Conservation (phyloP, 2,329 filamentous ascomycete species). For the Chalaropsis ovoidea region DNA sequence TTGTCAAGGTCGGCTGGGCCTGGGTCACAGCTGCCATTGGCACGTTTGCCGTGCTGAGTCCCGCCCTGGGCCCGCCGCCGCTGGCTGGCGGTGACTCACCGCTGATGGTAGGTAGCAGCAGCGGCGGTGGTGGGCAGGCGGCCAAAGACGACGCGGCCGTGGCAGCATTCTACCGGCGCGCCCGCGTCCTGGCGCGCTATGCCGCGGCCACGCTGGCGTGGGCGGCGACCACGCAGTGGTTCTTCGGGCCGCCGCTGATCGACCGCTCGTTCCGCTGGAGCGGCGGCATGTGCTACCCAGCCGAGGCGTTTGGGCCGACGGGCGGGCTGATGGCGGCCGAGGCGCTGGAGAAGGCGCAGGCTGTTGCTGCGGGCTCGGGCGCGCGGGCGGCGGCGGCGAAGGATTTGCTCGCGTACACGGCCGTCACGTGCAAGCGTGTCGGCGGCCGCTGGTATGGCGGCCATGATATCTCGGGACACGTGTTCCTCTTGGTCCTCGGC, state of each 20-base stretch:
- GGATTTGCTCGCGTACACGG: slow-evolving; percentile 47
- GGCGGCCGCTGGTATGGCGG: slow-evolving; percentile 86
- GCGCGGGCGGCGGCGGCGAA: not conserved
- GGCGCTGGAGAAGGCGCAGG: slow-evolving; percentile 6
- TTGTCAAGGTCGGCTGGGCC: slow-evolving; percentile 91
- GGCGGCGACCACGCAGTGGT: slow-evolving; percentile 91
- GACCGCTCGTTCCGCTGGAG: slow-evolving; percentile 84
- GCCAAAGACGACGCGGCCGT: not conserved
- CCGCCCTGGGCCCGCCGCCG: slow-evolving; percentile 36
- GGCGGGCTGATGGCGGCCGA: slow-evolving; percentile 12
- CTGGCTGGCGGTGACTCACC: not conserved
- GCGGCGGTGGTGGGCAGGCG: slow-evolving; percentile 17
- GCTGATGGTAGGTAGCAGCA: not conserved
- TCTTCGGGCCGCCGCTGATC: slow-evolving; percentile 80
- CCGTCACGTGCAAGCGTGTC: slow-evolving; percentile 67
- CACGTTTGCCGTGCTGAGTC: slow-evolving; percentile 59
- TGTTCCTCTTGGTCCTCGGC: slow-evolving; percentile 81
- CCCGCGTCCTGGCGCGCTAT: slow-evolving; percentile 59
- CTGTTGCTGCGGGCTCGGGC: not conserved
- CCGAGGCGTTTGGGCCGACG: slow-evolving; percentile 31
- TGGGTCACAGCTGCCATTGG: slow-evolving; percentile 74
- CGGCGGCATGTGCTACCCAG: slow-evolving; percentile 67
- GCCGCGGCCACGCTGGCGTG: slow-evolving; percentile 63
- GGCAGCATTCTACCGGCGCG: slow-evolving; percentile 31
- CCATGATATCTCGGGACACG: slow-evolving; percentile 91